Evolutionary conservation across 805 yeast genomes (phyloP).

Genomic region (Clavispora carvajalis): DNA sequence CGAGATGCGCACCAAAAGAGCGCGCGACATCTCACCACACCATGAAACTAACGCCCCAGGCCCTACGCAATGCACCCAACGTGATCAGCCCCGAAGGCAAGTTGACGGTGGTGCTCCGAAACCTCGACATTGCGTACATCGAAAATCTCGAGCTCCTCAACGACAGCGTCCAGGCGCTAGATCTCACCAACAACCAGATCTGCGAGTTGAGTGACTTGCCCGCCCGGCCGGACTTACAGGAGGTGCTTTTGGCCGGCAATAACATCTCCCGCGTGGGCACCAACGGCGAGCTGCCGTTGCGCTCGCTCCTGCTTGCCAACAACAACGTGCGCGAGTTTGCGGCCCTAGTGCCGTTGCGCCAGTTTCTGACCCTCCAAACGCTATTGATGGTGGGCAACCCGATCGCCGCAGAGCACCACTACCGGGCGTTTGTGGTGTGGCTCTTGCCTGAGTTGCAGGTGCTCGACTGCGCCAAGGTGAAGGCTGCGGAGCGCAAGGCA

Average conservation of each 20-base stretch:
- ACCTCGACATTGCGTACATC: constrained; percentile 26
- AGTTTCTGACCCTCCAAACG: constrained; percentile 15
- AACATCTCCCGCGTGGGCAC: constrained; percentile 38
- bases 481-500: constrained; percentile 43
- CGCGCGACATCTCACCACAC: background rate
- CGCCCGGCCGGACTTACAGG: constrained; percentile 33
- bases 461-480: constrained; percentile 65
- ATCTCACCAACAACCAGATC: constrained; percentile 73
- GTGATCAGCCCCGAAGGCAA: constrained; percentile 32
- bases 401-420: constrained; percentile 43
- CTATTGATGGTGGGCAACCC: constrained; percentile 58
- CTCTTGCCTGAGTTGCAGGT: constrained; percentile 56
- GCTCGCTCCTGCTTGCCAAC: constrained; percentile 46
- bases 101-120: constrained; percentile 31
- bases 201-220: constrained; percentile 49
- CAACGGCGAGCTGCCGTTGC: constrained; percentile 33
- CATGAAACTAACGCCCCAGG: constrained; percentile 34
- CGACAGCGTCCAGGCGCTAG: constrained; percentile 48
- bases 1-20: background rate
- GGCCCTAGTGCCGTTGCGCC: constrained; percentile 22
- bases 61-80: constrained; percentile 26
- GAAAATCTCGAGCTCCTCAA: constrained; percentile 32
- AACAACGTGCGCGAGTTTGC: constrained; percentile 46
- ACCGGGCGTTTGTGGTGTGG: constrained; percentile 58
- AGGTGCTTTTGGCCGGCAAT: constrained; percentile 62